Evolutionary conservation across 257 asterid genomes (phyloP).

Genomic region (Nicotiana otophora): DNA sequence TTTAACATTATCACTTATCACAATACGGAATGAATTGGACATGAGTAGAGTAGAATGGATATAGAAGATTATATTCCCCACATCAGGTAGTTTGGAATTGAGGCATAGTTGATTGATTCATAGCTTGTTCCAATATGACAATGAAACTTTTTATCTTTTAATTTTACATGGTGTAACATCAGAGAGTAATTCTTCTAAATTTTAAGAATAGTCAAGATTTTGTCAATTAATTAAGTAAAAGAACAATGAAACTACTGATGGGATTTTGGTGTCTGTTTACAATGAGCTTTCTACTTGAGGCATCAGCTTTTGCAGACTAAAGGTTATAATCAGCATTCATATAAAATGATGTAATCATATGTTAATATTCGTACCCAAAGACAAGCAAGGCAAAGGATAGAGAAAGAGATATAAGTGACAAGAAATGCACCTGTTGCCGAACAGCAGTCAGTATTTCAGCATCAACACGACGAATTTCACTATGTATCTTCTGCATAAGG

Average conservation of each 20-base stretch:
- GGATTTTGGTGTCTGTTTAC: neutral
- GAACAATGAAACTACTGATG: neutral
- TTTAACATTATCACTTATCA: neutral
- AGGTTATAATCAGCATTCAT: neutral
- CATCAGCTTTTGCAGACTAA: neutral
- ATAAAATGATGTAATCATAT: neutral
- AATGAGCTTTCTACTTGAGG: neutral
- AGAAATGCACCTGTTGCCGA: constrained; percentile 77
- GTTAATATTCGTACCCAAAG: neutral
- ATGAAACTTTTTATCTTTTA: neutral
- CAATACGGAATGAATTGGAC: neutral
- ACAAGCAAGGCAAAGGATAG: neutral
- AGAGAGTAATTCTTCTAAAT: neutral
- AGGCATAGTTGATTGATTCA: neutral
- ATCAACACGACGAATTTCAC: constrained; percentile 84
- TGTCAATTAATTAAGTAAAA: neutral
- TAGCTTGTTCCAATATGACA: neutral
- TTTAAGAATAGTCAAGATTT: neutral
- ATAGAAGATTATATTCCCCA: neutral
- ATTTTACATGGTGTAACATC: neutral
- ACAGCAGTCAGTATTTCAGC: constrained; percentile 81
- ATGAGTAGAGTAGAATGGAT: neutral
- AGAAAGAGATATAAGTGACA: neutral
- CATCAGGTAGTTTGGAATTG: neutral
- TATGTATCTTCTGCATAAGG: constrained; percentile 85